Evolutionary conservation across 1,139 yeast species (phyloP), one percentile per base, ranked within the genome.

Genomic region (Candida albicans): DNA sequence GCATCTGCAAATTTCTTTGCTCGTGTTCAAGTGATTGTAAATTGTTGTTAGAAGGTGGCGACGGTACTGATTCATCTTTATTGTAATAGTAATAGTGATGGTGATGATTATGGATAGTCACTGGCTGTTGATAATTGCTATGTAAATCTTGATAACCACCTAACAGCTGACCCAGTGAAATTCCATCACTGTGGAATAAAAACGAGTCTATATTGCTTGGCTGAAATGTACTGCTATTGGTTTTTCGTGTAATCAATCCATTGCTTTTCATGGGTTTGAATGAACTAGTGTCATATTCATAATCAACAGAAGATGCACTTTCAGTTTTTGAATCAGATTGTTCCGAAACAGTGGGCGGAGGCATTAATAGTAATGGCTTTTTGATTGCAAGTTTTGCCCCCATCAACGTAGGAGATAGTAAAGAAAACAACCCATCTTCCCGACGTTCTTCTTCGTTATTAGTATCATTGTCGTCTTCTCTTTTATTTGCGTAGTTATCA

Each of bases 31-130:
- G 33, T 28, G 33, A 25, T 30, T 27, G 30, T 26, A 15, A 4
- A 18, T 30, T 35, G 2, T 35, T 33, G 14, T 18, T 39, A 2
- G 39, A 37, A 8, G 37, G 35, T n/a, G 5, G 14, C 12, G 33
- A 33, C 15, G 33, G 50, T 50, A 50, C 15, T 13, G 26, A n/a
- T 3, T 29, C 32, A n/a, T 29, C 32, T 10, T 24, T n/a, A 11
- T 37, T 29, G 25, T 28, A 8, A 15, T 37, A 37, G 15, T 37
- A 32, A 26, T 50, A 40, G 45, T 72, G 68, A 48, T 75, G 69
- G 50, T 74, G 76, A 52, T 74, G 78, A 47, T 75, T 77, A 50
- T 75, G 79, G 40, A 72, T 62, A 48, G 67, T 70, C 10, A 67
- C 49, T 12, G 61, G 55, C 10, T 50, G 50, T 2, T 52, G 51